Conservation (phyloP, 2,329 filamentous ascomycete species). For the Calonectria ilicicola region DNA sequence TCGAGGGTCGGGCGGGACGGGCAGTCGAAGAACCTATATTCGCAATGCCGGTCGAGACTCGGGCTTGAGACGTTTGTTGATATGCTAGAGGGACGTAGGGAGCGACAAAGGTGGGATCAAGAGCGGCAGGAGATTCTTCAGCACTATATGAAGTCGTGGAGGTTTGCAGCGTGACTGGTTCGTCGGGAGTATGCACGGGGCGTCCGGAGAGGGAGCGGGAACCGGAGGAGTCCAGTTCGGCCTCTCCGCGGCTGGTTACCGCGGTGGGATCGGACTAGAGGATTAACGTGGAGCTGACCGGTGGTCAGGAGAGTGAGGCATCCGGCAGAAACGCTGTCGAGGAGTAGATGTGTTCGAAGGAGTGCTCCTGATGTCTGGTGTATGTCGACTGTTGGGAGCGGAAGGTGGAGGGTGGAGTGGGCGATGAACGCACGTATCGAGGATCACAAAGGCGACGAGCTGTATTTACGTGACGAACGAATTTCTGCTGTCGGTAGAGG, state of each 20-base stretch:
- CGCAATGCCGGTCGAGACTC: constrained; percentile 48
- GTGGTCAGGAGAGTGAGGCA: constrained; percentile 33
- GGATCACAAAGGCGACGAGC: neutral
- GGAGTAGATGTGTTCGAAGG: constrained; percentile 3
- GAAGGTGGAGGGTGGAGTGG: constrained; percentile 39
- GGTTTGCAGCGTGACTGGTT: constrained; percentile 69
- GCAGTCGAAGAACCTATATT: constrained; percentile 56
- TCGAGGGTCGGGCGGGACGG: constrained; percentile 38
- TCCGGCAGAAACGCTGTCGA: constrained; percentile 22
- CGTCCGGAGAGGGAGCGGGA: constrained; percentile 48
- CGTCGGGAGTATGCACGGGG: constrained; percentile 66
- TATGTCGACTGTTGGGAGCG: constrained; percentile 31
- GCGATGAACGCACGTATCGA: constrained; percentile 17
- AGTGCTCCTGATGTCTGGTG: constrained; percentile 15
- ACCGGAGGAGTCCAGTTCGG: constrained; percentile 55
- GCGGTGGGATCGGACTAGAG: constrained; percentile 45
- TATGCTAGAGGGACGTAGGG: constrained; percentile 28
- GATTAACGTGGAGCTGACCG: constrained; percentile 38
- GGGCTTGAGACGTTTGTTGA: constrained; percentile 38
- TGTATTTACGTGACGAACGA: constrained; percentile 28
- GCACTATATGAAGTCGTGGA: constrained; percentile 61
- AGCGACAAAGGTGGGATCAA: constrained; percentile 25
- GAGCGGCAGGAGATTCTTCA: constrained; percentile 53
- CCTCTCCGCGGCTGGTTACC: constrained; percentile 54
- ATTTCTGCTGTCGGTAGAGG: neutral